Conservation (phyloP, 164 flowering plant genomes). For the Aristolochia fimbriata region DNA sequence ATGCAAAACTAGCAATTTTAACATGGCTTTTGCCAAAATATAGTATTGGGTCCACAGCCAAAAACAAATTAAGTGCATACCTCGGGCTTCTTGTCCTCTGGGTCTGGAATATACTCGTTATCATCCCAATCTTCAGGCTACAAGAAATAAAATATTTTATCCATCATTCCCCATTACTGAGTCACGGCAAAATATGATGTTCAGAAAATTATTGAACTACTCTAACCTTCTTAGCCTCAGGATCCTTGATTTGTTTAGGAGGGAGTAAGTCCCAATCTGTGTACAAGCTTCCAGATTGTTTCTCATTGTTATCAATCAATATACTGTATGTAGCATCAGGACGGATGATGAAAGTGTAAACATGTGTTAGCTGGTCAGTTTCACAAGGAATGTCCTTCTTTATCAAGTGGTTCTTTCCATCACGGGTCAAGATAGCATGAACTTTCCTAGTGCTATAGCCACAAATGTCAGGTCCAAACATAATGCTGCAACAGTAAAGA, state of each 20-base stretch:
- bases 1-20: no score
- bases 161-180: background rate
- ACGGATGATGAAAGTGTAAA: conserved; percentile 38
- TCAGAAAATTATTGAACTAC: background rate
- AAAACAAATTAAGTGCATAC: conserved; percentile 5
- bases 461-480: conserved; percentile 48
- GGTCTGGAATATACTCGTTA: conserved; percentile 33
- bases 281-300: conserved; percentile 37
- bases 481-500: conserved; percentile 21
- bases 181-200: background rate
- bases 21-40: no score
- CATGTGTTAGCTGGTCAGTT: conserved; percentile 40
- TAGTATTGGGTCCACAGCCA: background rate
- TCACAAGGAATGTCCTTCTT: conserved; percentile 40
- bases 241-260: conserved; percentile 36
- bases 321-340: conserved; percentile 42
- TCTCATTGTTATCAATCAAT: conserved; percentile 30
- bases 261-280: conserved; percentile 43
- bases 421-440: conserved; percentile 34
- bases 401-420: conserved; percentile 35
- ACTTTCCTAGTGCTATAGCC: conserved; percentile 39
- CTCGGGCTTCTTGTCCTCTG: conserved; percentile 42
- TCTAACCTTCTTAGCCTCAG: conserved; percentile 37
- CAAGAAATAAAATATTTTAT: background rate
- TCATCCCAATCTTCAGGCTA: conserved; percentile 54